Evolutionary conservation across 1,284 basidiomycete species (phyloP).

Genomic region (Mycena citricolor): DNA sequence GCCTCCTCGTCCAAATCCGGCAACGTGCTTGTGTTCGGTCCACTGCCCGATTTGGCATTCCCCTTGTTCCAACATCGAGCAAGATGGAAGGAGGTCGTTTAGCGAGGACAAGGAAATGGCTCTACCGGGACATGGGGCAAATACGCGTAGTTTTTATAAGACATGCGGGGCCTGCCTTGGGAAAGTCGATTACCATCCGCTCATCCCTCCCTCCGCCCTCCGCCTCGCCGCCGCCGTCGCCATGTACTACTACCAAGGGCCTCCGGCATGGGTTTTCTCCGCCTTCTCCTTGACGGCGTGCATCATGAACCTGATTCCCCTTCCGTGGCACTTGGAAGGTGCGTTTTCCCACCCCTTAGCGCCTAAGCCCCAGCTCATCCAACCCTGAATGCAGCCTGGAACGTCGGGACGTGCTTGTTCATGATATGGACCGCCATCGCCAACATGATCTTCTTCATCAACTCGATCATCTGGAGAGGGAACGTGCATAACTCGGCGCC

Average conservation of each 20-base stretch:
- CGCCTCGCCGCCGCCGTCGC: too few relatives aligned
- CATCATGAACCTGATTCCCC: slow-evolving; percentile 44
- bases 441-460: slow-evolving; percentile 39
- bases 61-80: too few relatives aligned
- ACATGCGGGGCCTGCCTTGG: too few relatives aligned
- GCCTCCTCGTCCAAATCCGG: too few relatives aligned
- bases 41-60: too few relatives aligned
- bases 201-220: too few relatives aligned
- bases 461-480: slow-evolving; percentile 45
- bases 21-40: too few relatives aligned
- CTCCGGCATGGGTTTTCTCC: slow-evolving; percentile 41
- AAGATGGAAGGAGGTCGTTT: too few relatives aligned
- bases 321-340: slow-evolving; percentile 54
- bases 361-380: slow-evolving; percentile 34
- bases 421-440: slow-evolving; percentile 39
- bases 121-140: too few relatives aligned
- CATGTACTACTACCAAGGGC: slow-evolving; percentile 22
- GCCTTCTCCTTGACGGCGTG: slow-evolving; percentile 45
- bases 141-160: too few relatives aligned
- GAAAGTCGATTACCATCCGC: too few relatives aligned
- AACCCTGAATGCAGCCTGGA: slow-evolving; percentile 47
- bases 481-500: slow-evolving; percentile 38
- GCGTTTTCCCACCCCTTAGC: not conserved
- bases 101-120: too few relatives aligned
- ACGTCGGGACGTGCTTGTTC: slow-evolving; percentile 44